Evolutionary conservation across 257 asterid species (phyloP), one percentile per base, ranked within the genome.

Genomic region (Solanum corneliomulleri): DNA sequence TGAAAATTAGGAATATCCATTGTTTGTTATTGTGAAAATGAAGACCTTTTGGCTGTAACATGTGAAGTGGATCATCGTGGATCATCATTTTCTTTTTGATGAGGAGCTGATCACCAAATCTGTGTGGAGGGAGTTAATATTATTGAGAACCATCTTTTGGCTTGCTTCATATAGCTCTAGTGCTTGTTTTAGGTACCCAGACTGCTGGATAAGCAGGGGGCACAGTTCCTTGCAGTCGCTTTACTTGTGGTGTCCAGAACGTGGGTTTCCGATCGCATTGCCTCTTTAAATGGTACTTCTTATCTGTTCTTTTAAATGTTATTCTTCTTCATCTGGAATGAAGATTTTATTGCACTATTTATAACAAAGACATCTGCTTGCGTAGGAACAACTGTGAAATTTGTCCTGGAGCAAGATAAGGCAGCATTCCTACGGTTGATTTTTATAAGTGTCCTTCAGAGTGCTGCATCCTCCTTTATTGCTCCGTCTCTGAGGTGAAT

Each of bases 381-480:
- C 82, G 85, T 93, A 97, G 99, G 99, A 89, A 97, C 99, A 75
- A 97, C 99, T 84, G 99, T 97, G 39, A 96, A 95, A 92, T 94
- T 87, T 92, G 99, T 96, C 82, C 92, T 97, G 91, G 98, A 95
- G 92, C 99, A 96, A 91, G 98, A 97, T 91, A 96, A 95, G 89
- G 92, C 95, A 82, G 97, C 98, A 66, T 97, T 97, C 87, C 14
- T 95, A 84, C 96, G 91, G 91, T 90, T 97, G 94, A 95, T 97
- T 89, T 98, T 98, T 86, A 89, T 97, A 88, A 97, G 99, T 89
- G 93, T 97, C 91, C 96, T 97, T 89, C 99, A 97, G 89, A 97
- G 99, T 93, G 98, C 98, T 42, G 99, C 99, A 76, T 95, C 99
- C 89, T 96, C 99, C 86, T 96, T 97, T 85, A 92, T 97, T 83